phyloP scores from a whole-genome alignment of 2,329 filamentous ascomycete genomes.

The Plenodomus biglobosus region DNA sequence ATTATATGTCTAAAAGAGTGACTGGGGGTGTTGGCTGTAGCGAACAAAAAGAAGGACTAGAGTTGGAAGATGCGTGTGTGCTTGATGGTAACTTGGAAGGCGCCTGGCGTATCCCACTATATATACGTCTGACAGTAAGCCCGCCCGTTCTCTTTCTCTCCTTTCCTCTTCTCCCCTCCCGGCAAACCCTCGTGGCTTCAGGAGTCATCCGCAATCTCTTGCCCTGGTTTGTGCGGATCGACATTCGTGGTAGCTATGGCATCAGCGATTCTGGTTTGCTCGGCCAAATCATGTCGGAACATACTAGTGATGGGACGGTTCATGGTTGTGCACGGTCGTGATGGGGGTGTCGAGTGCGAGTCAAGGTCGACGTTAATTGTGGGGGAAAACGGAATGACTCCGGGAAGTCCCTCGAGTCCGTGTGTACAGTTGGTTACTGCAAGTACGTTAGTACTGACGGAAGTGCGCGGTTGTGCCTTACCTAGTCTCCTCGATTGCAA shows the following conservation, averaged over 20 bases:
- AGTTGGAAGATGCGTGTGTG: background rate
- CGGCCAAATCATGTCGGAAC: background rate
- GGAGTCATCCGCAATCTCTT: background rate
- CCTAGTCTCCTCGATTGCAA: too few species aligned
- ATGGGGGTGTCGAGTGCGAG: background rate
- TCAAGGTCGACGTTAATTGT: background rate
- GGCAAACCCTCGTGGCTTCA: background rate
- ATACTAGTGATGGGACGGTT: slow-evolving; percentile 2
- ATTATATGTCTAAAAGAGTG: slow-evolving; percentile 1
- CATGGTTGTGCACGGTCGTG: slow-evolving; percentile 1
- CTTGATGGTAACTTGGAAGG: background rate
- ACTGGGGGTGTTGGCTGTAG: background rate
- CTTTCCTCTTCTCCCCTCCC: background rate
- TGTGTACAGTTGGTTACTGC: too few species aligned
- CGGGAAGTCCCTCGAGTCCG: background rate
- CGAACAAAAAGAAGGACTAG: slow-evolving; percentile 4
- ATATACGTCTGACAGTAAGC: background rate
- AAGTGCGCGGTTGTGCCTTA: background rate
- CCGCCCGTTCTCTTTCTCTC: background rate
- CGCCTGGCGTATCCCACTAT: background rate
- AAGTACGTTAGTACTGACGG: too few species aligned
- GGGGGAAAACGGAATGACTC: background rate
- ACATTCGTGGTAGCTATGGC: slow-evolving; percentile 2
- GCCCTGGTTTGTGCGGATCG: background rate
- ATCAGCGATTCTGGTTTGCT: slow-evolving; percentile 1